These are phyloP conservation scores for Chytriomyces sp. DNA, from an alignment of 192 early-diverging fungal species.

Conservation along the genomic window DNA sequence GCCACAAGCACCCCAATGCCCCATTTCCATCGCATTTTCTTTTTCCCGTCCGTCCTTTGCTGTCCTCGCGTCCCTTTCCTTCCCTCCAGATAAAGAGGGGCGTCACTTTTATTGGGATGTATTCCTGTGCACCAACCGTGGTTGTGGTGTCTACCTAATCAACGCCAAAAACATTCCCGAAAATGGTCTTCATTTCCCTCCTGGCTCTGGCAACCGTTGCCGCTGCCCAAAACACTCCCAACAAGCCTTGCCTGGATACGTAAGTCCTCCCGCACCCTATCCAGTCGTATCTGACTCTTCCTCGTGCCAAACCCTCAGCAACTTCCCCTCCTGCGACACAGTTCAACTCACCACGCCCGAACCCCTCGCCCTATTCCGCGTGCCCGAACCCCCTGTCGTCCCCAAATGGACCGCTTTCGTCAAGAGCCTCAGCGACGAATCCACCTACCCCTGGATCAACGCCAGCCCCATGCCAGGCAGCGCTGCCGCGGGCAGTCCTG, in stretches of 20 bases:
- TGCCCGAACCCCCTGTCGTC: conserved; percentile 25
- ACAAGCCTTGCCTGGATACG: neutral
- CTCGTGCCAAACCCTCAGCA: neutral
- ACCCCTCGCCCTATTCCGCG: conserved; percentile 21
- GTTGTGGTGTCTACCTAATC: too few species aligned
- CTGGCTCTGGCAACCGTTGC: neutral
- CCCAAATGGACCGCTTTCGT: conserved; percentile 34
- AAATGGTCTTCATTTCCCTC: too few species aligned
- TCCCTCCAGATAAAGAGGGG: too few species aligned
- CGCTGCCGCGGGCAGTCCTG: conserved; percentile 3
- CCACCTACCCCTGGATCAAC: conserved; percentile 25
- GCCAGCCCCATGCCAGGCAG: neutral
- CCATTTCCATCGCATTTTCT: too few species aligned
- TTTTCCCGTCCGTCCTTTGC: too few species aligned
- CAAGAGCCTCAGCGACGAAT: neutral
- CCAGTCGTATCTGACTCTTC: neutral
- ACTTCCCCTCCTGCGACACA: neutral
- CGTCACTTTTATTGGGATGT: too few species aligned
- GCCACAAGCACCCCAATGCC: too few species aligned
- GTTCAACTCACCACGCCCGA: neutral
- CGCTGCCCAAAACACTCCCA: neutral
- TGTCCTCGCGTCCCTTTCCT: too few species aligned
- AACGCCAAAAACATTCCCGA: too few species aligned
- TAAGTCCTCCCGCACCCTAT: neutral
- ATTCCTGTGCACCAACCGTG: too few species aligned